phyloP scores from a whole-genome alignment of 2,329 filamentous ascomycete genomes.

The Penicillium sp. region DNA sequence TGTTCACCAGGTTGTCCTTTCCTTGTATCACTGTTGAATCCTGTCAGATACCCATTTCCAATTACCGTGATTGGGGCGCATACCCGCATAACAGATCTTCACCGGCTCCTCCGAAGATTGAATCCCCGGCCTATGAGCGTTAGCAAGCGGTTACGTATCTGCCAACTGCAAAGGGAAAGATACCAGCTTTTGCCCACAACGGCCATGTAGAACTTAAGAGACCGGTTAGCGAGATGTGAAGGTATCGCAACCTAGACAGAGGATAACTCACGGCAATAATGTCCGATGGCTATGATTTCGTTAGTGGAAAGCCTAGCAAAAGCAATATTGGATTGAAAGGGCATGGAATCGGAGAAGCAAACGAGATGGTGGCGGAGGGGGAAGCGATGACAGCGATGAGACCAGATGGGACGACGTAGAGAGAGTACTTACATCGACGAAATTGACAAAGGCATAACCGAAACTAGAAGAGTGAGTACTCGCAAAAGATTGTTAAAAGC shows the following conservation, averaged over 20 bases:
- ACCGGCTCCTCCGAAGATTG: conserved; percentile 64
- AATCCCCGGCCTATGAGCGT: conserved; percentile 62
- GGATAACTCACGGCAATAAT: conserved; percentile 61
- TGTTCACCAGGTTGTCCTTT: conserved; percentile 82
- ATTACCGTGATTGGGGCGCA: conserved; percentile 34
- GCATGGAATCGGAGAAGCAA: background rate
- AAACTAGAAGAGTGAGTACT: conserved; percentile 55
- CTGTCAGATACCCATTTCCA: conserved; percentile 25
- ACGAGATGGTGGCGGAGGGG: too few relatives aligned
- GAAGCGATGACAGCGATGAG: background rate
- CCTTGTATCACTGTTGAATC: conserved; percentile 72
- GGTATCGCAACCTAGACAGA: background rate
- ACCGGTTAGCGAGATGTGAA: conserved; percentile 2
- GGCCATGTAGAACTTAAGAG: conserved; percentile 64
- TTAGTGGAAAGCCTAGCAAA: conserved; percentile 36
- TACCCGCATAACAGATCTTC: conserved; percentile 93
- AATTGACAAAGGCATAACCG: conserved; percentile 97
- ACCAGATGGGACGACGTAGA: background rate
- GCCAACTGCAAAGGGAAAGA: conserved; percentile 5
- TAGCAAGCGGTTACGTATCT: conserved; percentile 31
- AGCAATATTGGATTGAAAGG: background rate
- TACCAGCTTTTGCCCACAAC: conserved; percentile 69
- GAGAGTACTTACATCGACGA: conserved; percentile 62
- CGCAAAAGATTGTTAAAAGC: background rate
- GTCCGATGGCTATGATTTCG: conserved; percentile 57